Conservation (phyloP, 1,139 yeast species). For the Arxiozyma heterogenica region DNA sequence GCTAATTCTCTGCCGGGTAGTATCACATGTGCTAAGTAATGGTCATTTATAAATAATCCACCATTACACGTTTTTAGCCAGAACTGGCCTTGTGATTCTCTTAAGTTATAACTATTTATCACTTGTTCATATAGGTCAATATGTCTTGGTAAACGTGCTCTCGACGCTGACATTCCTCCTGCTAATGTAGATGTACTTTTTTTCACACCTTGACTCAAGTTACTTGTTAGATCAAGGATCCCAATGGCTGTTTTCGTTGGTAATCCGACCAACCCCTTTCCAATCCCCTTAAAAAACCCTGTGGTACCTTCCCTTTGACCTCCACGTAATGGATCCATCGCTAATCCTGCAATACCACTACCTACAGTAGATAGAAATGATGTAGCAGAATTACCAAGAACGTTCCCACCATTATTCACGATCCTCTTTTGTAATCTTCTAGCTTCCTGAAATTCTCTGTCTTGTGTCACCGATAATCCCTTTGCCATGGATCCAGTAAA, state of each 20-base stretch:
- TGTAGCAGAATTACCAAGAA: slow-evolving; percentile 78
- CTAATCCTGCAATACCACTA: slow-evolving; percentile 85
- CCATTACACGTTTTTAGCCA: slow-evolving; percentile 83
- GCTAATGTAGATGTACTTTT: slow-evolving; percentile 90
- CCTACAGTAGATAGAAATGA: slow-evolving; percentile 81
- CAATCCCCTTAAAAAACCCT: slow-evolving; percentile 89
- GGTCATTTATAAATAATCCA: slow-evolving; percentile 63
- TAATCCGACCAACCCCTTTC: slow-evolving; percentile 87
- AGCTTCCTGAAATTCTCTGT: slow-evolving; percentile 72
- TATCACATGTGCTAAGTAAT: slow-evolving; percentile 76
- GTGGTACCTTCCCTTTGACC: slow-evolving; percentile 76
- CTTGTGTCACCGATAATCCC: slow-evolving; percentile 86
- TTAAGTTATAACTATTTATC: slow-evolving; percentile 62
- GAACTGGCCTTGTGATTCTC: slow-evolving; percentile 90
- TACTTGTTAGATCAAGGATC: slow-evolving; percentile 82
- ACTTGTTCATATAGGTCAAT: slow-evolving; percentile 53
- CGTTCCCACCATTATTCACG: slow-evolving; percentile 84
- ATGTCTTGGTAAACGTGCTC: slow-evolving; percentile 74
- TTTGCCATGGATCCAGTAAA: slow-evolving; percentile 92
- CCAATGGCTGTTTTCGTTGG: slow-evolving; percentile 98
- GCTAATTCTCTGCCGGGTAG: slow-evolving; percentile 74
- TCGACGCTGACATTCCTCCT: slow-evolving; percentile 49
- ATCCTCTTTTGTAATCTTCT: slow-evolving; percentile 66
- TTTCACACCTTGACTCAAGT: slow-evolving; percentile 87
- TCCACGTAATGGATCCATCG: slow-evolving; percentile 84